Base-by-base conservation (phyloP, 2,329 filamentous ascomycete genomes). In the Aspergillus sojae region DNA sequence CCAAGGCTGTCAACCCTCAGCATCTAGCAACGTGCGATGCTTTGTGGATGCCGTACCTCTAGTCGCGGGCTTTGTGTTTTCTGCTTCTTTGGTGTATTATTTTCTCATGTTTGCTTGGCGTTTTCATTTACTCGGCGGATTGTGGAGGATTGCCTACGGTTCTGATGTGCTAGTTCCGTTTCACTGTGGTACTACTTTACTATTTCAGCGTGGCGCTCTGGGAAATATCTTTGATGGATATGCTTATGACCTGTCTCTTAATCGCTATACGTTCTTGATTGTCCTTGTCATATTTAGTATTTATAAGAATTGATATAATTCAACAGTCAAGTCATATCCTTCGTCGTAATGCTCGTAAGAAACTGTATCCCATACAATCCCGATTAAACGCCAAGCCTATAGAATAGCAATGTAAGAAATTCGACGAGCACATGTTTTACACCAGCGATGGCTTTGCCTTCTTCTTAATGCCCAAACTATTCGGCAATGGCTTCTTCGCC, bases 1-100 rank as follows among this genome's bases (percentile, higher is more conserved):
- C 91, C n/a, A 91, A 90, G 81, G 93, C 94, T 1, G 94, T 96
- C 19, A 96, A 97, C 79, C 95, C 95, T 1, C 89, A 92, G 81
- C 93, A 95, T 77, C 78, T 99, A 79, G 90, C 91, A 52, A 87
- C 92, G 78, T 94, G 91, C 73, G 95, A 99, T 83, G 89, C 94
- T 63, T 81, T 99, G 71, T 99, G 95, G 93, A 98, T 98, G 94
- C 90, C 93, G 28, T 99, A 96, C 82, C 82, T 98, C 74, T 98
- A 69, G 74, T 36, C 30, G 57, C 11, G 52, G 30, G 12, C 52
- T 23, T 43, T 41, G n/a, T 59, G 12, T 56, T 59, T 60, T 58
- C 36, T 64, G 48, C 57, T 50, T 62, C 23, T 53, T 28, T 14
- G n/a, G 54, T 67, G 57, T 61, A 53, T 61, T 57, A 55, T 60